These are phyloP conservation scores for Colletotrichum noveboracense DNA, from an alignment of 2,329 filamentous ascomycete species.

Conservation along the genomic window DNA sequence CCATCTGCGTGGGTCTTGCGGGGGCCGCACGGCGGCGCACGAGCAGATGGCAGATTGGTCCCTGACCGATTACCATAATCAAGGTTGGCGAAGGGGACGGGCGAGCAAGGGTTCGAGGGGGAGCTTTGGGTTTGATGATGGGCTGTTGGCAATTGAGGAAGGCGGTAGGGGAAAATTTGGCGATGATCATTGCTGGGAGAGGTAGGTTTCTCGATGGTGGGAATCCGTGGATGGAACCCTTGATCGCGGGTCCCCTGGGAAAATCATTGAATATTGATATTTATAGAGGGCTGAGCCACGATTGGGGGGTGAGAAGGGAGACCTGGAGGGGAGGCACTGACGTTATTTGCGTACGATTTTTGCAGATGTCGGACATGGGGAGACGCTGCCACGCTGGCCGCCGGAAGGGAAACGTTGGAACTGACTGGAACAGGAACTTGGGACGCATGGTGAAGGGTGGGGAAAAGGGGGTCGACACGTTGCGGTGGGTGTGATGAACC, in stretches of 20 bases:
- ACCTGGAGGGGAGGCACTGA: neutral
- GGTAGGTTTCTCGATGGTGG: slow-evolving; percentile 16
- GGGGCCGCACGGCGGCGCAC: neutral
- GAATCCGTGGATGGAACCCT: slow-evolving; percentile 10
- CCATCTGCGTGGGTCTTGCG: slow-evolving; percentile 15
- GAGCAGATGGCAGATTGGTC: neutral
- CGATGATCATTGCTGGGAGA: slow-evolving; percentile 19
- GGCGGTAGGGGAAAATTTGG: neutral
- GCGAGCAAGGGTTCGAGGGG: neutral
- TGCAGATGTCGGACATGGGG: slow-evolving; percentile 1
- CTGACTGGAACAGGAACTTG: neutral
- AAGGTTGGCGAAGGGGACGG: neutral
- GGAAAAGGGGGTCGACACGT: neutral
- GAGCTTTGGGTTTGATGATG: neutral
- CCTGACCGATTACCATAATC: neutral
- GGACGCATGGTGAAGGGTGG: neutral
- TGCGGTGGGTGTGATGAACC: neutral
- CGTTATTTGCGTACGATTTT: slow-evolving; percentile 14
- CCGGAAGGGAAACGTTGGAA: neutral
- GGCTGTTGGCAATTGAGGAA: neutral
- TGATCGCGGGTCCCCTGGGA: slow-evolving; percentile 17
- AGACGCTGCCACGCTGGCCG: neutral
- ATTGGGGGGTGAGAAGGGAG: neutral
- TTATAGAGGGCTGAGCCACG: slow-evolving; percentile 22
- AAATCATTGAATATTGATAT: slow-evolving; percentile 19